These are phyloP conservation scores for Scutellaria galericulata DNA, from an alignment of 257 asterid species.

Conservation along the genomic window DNA sequence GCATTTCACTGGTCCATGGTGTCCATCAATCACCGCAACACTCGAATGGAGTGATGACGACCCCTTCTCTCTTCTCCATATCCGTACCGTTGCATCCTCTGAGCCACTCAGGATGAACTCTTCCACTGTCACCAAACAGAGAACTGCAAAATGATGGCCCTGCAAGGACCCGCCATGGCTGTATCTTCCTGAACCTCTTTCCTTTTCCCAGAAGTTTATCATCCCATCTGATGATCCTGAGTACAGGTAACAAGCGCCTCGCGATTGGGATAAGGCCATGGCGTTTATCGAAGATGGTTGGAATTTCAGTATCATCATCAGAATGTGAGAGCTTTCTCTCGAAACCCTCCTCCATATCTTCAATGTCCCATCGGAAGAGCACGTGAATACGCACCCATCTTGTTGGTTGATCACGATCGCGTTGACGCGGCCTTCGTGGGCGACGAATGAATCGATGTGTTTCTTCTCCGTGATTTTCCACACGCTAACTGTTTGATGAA, in stretches of 20 bases:
- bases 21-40: constrained; percentile 61
- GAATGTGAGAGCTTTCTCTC: constrained; percentile 54
- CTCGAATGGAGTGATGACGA: constrained; percentile 45
- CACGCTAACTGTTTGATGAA: constrained; percentile 58
- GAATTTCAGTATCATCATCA: constrained; percentile 53
- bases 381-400: constrained; percentile 62
- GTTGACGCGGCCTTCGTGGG: constrained; percentile 55
- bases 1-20: constrained; percentile 64
- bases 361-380: constrained; percentile 62
- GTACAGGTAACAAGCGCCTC: constrained; percentile 46
- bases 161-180: constrained; percentile 59
- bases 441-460: constrained; percentile 54
- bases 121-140: constrained; percentile 49
- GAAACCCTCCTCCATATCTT: constrained; percentile 64
- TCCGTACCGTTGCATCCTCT: constrained; percentile 61
- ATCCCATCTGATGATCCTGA: constrained; percentile 69
- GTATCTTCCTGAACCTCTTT: constrained; percentile 56
- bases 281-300: constrained; percentile 58
- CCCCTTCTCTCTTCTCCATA: constrained; percentile 58
- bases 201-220: constrained; percentile 63
- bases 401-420: constrained; percentile 57
- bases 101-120: constrained; percentile 60
- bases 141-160: constrained; percentile 62
- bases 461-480: constrained; percentile 56
- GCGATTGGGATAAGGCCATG: constrained; percentile 46